These are phyloP conservation scores for Cladosporium sp. DNA, from an alignment of 2,329 filamentous ascomycete species.

Conservation along the genomic window DNA sequence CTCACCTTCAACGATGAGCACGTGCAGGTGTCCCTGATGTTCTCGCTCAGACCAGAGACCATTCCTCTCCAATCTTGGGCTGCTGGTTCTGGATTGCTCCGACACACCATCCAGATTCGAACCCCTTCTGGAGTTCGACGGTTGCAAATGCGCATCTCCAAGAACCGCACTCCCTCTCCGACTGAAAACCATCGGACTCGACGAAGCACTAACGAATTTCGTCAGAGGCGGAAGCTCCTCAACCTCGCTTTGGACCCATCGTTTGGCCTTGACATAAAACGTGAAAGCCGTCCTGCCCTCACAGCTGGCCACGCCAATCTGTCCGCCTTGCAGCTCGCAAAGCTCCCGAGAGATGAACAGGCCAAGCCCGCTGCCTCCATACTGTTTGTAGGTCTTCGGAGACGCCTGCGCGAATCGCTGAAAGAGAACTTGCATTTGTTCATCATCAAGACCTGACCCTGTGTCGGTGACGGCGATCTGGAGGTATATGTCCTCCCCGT, in stretches of 20 bases:
- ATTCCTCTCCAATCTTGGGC: slow-evolving; percentile 20
- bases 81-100: background rate
- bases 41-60: background rate
- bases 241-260: background rate
- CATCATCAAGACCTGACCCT: slow-evolving; percentile 37
- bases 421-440: slow-evolving; percentile 51
- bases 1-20: slow-evolving; percentile 20
- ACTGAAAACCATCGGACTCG: slow-evolving; percentile 23
- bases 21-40: slow-evolving; percentile 4
- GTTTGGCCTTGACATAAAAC: slow-evolving; percentile 56
- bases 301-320: slow-evolving; percentile 62
- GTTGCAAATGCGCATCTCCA: background rate
- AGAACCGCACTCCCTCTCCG: slow-evolving; percentile 22
- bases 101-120: background rate
- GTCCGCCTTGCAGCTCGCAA: slow-evolving; percentile 66
- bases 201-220: slow-evolving; percentile 22
- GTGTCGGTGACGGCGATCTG: slow-evolving; percentile 37
- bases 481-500: slow-evolving; percentile 20
- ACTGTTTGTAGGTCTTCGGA: slow-evolving; percentile 63
- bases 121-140: background rate
- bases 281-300: slow-evolving; percentile 59
- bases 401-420: slow-evolving; percentile 66
- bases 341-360: slow-evolving; percentile 66
- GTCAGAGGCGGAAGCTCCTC: slow-evolving; percentile 1
- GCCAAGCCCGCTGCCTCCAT: slow-evolving; percentile 66